Percentiles rank a stretch among this genome's conserved stretches.
Evolutionary conservation across 768 basidiomycete genomes (phyloP).

Genomic region (Tremella yokohamensis): DNA sequence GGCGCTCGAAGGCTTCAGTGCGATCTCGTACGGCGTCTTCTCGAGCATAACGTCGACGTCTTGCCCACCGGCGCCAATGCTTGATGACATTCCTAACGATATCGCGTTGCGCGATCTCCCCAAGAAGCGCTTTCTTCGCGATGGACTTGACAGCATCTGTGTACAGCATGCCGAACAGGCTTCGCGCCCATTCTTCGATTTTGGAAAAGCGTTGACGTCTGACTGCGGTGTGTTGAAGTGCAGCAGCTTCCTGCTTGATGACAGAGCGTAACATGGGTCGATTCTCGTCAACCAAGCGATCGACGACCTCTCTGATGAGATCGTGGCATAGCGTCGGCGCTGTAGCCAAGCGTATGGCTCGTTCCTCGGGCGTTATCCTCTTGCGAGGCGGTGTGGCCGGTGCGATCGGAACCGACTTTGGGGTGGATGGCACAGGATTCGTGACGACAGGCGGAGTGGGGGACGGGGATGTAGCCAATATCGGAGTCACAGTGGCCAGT

Average conservation of each 20-base stretch:
- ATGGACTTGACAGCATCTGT: conserved; percentile 12
- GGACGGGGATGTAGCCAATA: background rate
- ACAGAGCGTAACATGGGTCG: background rate
- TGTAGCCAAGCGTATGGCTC: background rate
- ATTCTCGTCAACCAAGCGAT: conserved; percentile 10
- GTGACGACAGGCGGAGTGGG: background rate
- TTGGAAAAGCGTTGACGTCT: conserved; percentile 15
- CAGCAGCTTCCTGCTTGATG: conserved; percentile 26
- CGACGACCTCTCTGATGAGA: conserved; percentile 28
- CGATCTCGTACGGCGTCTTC: conserved; percentile 17
- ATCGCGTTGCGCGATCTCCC: conserved; percentile 18
- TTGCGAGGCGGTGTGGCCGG: background rate
- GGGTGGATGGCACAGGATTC: background rate
- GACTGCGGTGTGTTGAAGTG: conserved; percentile 14
- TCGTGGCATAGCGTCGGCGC: conserved; percentile 1
- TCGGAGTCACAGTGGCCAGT: background rate
- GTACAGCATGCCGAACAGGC: conserved; percentile 17
- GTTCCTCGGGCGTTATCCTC: background rate
- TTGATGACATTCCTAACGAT: conserved; percentile 8
- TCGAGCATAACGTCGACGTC: conserved; percentile 14
- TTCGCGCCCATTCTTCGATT: conserved; percentile 17
- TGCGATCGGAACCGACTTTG: background rate
- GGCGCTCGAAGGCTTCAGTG: conserved; percentile 15
- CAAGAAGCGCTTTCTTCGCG: conserved; percentile 10
- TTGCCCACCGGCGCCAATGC: conserved; percentile 30